Evolutionary conservation across 148 eudicot genomes (phyloP).

Genomic region (Bassia scoparia): DNA sequence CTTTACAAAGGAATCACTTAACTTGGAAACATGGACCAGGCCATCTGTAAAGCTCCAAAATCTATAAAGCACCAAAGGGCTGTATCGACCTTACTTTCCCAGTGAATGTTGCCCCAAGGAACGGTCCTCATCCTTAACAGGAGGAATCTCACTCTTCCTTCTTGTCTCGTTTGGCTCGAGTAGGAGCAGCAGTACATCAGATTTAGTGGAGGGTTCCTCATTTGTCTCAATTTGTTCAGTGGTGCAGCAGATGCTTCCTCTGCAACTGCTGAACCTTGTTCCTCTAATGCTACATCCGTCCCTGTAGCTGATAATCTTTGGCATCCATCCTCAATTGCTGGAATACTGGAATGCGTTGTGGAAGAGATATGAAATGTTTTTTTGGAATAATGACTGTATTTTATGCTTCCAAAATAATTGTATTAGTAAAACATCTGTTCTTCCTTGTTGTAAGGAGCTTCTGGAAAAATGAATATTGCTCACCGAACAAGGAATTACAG

Average conservation of each 20-base stretch:
- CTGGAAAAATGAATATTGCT: slow-evolving; percentile 50
- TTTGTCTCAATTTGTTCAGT: slow-evolving; percentile 32
- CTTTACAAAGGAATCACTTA: slow-evolving; percentile 81
- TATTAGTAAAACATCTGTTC: slow-evolving; percentile 39
- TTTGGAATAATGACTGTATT: slow-evolving; percentile 40
- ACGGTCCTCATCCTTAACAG: slow-evolving; percentile 80
- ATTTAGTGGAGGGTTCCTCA: slow-evolving; percentile 37
- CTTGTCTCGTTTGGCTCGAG: slow-evolving; percentile 47
- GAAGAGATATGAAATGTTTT: slow-evolving; percentile 40
- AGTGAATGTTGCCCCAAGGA: slow-evolving; percentile 76
- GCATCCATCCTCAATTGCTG: slow-evolving; percentile 43
- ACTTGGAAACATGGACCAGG: slow-evolving; percentile 77
- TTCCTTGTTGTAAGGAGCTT: slow-evolving; percentile 41
- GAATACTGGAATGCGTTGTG: slow-evolving; percentile 46
- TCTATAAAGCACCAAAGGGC: slow-evolving; percentile 96
- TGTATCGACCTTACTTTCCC: slow-evolving; percentile 88
- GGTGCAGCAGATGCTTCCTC: slow-evolving; percentile 39
- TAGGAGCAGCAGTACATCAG: slow-evolving; percentile 39
- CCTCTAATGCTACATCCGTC: slow-evolving; percentile 69
- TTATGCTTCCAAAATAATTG: slow-evolving; percentile 34
- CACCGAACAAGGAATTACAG: slow-evolving; percentile 56
- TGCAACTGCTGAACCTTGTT: slow-evolving; percentile 36
- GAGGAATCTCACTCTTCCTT: slow-evolving; percentile 94
- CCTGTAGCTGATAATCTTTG: slow-evolving; percentile 47
- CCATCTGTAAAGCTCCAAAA: slow-evolving; percentile 96